Conservation (phyloP, 2,329 filamentous ascomycete species). For the Fusarium sp. region DNA sequence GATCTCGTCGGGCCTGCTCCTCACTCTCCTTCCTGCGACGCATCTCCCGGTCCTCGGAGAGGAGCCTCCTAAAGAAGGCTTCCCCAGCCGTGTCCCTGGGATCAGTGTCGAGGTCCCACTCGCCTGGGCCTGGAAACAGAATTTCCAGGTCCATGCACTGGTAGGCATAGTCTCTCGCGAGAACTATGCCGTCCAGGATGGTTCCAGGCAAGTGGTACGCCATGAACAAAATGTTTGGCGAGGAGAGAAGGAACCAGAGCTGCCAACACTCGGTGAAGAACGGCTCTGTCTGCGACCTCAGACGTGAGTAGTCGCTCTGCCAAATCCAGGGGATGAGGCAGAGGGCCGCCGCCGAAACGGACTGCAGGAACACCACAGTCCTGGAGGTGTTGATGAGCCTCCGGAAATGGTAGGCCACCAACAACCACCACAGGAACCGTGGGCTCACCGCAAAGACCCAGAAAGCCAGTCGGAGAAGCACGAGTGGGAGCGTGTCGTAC, state of each 20-base stretch:
- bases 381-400: background rate
- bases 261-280: background rate
- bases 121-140: background rate
- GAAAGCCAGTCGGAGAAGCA: slow-evolving; percentile 1
- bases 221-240: background rate
- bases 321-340: slow-evolving; percentile 3
- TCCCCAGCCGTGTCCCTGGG: slow-evolving; percentile 14
- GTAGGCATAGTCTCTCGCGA: slow-evolving; percentile 2
- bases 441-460: background rate
- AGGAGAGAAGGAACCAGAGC: slow-evolving; percentile 8
- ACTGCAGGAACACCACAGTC: background rate
- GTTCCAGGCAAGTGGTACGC: slow-evolving; percentile 9
- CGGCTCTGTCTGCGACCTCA: background rate
- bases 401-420: slow-evolving; percentile 8
- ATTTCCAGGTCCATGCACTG: slow-evolving; percentile 2
- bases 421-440: slow-evolving; percentile 1
- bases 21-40: background rate
- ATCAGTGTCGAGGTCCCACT: background rate
- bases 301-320: background rate
- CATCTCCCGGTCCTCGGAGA: slow-evolving; percentile 2
- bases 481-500: slow-evolving; percentile 18
- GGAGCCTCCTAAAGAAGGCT: slow-evolving; percentile 9
- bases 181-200: background rate
- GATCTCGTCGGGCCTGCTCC: background rate
- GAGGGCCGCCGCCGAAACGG: background rate